Evolutionary conservation across 2,329 filamentous ascomycete species (phyloP).

Genomic region (Neoascochyta sp.): DNA sequence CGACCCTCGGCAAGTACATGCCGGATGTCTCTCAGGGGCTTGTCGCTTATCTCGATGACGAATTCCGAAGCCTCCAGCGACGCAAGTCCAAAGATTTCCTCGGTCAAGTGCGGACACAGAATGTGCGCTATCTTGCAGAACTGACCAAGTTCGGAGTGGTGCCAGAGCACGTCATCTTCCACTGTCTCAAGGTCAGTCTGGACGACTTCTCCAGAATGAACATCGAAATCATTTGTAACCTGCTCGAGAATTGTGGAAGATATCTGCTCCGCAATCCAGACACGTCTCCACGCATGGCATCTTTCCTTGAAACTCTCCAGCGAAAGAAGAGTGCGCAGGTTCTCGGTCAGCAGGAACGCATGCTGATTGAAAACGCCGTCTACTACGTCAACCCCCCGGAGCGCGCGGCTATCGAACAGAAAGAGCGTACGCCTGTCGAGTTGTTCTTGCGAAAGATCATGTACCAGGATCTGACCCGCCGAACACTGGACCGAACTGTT

Average conservation of each 20-base stretch:
- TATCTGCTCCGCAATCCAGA: slow-evolving; percentile 91
- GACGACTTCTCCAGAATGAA: slow-evolving; percentile 99
- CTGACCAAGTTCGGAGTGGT: slow-evolving; percentile 97
- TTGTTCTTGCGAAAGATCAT: slow-evolving; percentile 89
- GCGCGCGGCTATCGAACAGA: slow-evolving; percentile 90
- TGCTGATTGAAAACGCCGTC: slow-evolving; percentile 96
- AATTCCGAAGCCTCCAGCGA: slow-evolving; percentile 92
- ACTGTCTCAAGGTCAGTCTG: slow-evolving; percentile 94
- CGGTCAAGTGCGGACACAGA: slow-evolving; percentile 86
- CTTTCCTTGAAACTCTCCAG: slow-evolving; percentile 90
- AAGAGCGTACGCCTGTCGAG: slow-evolving; percentile 90
- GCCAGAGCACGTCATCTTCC: slow-evolving; percentile 97
- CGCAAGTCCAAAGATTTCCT: slow-evolving; percentile 98
- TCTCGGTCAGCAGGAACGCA: slow-evolving; percentile 90
- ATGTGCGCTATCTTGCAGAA: slow-evolving; percentile 96
- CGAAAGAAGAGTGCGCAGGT: slow-evolving; percentile 96
- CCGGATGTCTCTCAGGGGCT: slow-evolving; percentile 89
- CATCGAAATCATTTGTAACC: slow-evolving; percentile 94
- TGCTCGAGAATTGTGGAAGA: slow-evolving; percentile 92
- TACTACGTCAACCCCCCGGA: slow-evolving; percentile 98
- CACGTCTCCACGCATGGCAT: slow-evolving; percentile 86
- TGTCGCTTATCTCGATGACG: slow-evolving; percentile 88
- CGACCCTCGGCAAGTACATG: slow-evolving; percentile 90
- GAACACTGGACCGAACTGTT: slow-evolving; percentile 87
- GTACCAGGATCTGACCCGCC: slow-evolving; percentile 90